Base-by-base conservation (phyloP, 2,329 filamentous ascomycete genomes). In the Clarireedia homoeocarpa region DNA sequence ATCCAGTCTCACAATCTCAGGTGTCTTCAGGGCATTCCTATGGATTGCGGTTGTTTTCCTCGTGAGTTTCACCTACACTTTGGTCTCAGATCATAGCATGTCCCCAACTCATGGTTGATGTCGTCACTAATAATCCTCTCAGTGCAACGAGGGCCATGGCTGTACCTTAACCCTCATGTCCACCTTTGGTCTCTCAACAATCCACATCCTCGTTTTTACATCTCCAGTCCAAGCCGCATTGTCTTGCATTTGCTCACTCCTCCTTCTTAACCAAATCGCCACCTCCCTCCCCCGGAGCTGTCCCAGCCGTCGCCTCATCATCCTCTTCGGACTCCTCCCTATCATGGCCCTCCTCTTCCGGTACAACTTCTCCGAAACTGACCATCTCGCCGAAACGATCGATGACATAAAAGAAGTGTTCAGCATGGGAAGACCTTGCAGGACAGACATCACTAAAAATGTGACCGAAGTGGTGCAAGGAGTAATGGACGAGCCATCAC, bases 61-160 rank as follows among this genome's bases (percentile, higher is more conserved):
- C 24, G 53, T 55, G 12, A 51, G 46, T 55, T 30, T 30, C 12
- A 12, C 4, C 20, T n/a, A 34, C 30, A 9, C 9, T 12, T 34
- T 34, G 30, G 30, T 34, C 30, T 34, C 30, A 34, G 30, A 34
- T 34, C 30, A 34, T 34, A 34, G 4, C 30, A 34, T 34, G 30
- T 12, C 30, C 10, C 27, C 27, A 30, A 30, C 27, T 30, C 27
- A 30, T 7, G 30, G 10, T 34, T 34, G 30, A 34, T 9, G 2
- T 27, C n/a, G 15, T 5, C 12, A 38, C 40, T 51, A 44, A 50
- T 24, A 20, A n/a, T 12, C 20, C 2, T 15, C 6, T 12, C 20
- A 55, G 53, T 55, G 53, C 38, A 51, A 55, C 15, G 53, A 49
- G 26, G 53, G 53, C 10, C 38, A 55, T 12, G 46, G 17, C 20